A percentile compares a stretch with the other conserved stretches of the same genome.
Evolutionary conservation across 768 basidiomycete genomes (phyloP).

Genomic region (Lyophyllum atratum): DNA sequence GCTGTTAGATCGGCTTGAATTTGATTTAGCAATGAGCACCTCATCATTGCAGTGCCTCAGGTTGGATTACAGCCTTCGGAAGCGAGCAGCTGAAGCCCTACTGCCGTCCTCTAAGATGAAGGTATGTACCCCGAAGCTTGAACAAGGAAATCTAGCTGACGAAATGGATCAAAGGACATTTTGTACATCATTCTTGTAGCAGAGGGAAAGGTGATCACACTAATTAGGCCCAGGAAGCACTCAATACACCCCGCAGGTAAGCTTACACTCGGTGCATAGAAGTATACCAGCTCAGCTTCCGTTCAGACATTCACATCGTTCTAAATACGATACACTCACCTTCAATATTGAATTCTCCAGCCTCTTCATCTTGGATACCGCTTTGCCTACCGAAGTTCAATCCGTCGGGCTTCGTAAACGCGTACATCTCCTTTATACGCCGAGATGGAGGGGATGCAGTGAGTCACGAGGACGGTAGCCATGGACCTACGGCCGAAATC

Average conservation of each 20-base stretch:
- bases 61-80: slow-evolving; percentile 68
- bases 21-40: slow-evolving; percentile 79
- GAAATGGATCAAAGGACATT: slow-evolving; percentile 63
- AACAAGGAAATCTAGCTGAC: neutral
- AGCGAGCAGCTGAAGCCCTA: slow-evolving; percentile 77
- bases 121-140: slow-evolving; percentile 38
- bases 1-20: slow-evolving; percentile 68
- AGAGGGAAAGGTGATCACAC: slow-evolving; percentile 74
- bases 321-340: slow-evolving; percentile 89
- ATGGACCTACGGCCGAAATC: slow-evolving; percentile 7
- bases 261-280: slow-evolving; percentile 11
- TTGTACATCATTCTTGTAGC: slow-evolving; percentile 90
- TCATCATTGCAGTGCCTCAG: slow-evolving; percentile 82
- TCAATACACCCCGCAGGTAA: slow-evolving; percentile 92
- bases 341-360: slow-evolving; percentile 74
- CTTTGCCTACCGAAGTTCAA: slow-evolving; percentile 97
- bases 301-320: slow-evolving; percentile 84
- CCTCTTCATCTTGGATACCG: slow-evolving; percentile 90
- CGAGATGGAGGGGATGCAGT: slow-evolving; percentile 34
- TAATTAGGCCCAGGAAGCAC: slow-evolving; percentile 89
- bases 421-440: slow-evolving; percentile 77
- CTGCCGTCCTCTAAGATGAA: slow-evolving; percentile 81
- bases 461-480: slow-evolving; percentile 16
- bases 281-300: neutral
- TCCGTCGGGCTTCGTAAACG: slow-evolving; percentile 84